Evolutionary conservation across 257 asterid genomes (phyloP), one percentile per base, ranked within the genome.

Genomic region (Salvia miltiorrhiza): DNA sequence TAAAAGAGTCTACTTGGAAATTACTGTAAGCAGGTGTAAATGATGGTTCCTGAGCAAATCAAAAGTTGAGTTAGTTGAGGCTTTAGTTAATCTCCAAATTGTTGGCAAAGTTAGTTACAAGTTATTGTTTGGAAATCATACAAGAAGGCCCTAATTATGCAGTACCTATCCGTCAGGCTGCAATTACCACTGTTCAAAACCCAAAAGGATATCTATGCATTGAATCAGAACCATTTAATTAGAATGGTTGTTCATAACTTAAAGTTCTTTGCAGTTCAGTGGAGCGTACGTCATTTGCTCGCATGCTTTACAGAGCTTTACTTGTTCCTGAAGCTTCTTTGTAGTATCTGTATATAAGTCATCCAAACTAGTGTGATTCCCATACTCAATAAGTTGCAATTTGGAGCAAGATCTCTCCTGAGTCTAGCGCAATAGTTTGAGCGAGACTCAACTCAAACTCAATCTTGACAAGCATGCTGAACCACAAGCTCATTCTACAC

Each of bases 1-100:
- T 92, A 74, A 92, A 89, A 60, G 98, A 92, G 73, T 92, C 98
- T 24, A 92, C 83, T 81, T 92, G 98, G 81, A 92, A 92, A 78
- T 83, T 84, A 73, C 82, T 89, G 76, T 84, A 86, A 75, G 81
- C 57, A 65, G 89, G 69, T 64, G 40, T 20, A 63, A 63, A 63
- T 13, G 69, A 23, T 26, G 91, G 79, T 47, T 70, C 87, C 96
- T 86, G 90, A 48, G 57, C 41, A 73, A 70, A 41, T 21, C 37
- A 61, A 55, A 47, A 17, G 49, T 9, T 20, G 4, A 69, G 40
- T 26, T 17, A 62, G 53, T 61, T 55, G 52, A 63, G 33, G 43
- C 55, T 24, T 20, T 16, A 7, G 35, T 73, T 43, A 33, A 32
- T 54, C 47, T 20, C 35, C 33, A 56, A 73, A 13, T 20, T 10